Conservation (phyloP, 2,329 filamentous ascomycete species). For the Alternaria ventricosa region DNA sequence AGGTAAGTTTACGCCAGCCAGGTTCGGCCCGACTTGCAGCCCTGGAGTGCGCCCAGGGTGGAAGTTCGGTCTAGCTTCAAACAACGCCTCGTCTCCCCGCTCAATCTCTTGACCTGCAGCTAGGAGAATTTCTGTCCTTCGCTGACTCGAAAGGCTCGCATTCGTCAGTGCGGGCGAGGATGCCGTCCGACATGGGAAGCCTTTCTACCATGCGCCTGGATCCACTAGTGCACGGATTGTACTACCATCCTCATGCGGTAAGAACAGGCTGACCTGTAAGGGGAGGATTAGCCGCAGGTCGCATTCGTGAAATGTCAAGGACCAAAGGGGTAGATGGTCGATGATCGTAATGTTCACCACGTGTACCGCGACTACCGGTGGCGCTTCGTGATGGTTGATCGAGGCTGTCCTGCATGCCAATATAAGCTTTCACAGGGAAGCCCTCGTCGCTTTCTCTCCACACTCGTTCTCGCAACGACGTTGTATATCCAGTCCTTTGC, state of each 20-base stretch:
- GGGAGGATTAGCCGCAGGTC: not conserved
- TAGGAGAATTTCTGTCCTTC: not conserved
- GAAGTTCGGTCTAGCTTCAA: constrained; percentile 1
- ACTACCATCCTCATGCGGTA: not conserved
- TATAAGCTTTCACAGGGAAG: constrained; percentile 6
- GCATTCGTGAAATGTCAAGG: not conserved
- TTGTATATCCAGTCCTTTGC: constrained; percentile 4
- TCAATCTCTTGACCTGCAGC: not conserved
- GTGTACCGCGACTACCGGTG: not conserved
- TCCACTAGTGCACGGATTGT: not conserved
- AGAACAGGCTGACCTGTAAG: not conserved
- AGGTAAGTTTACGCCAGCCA: not conserved
- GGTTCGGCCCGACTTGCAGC: not conserved
- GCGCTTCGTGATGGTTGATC: not conserved
- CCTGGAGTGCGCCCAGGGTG: not conserved
- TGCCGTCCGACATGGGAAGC: not conserved
- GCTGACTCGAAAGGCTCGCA: not conserved
- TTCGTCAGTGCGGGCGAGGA: not conserved
- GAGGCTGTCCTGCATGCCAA: not conserved
- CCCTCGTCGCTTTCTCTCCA: not conserved
- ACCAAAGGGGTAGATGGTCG: not conserved
- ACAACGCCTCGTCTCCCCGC: not conserved
- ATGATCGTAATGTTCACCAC: constrained; percentile 10
- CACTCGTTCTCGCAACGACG: not conserved
- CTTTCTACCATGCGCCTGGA: not conserved